A percentile compares a stretch with the other conserved stretches of the same genome.
Conservation (phyloP, 2,329 filamentous ascomycete genomes). For the Podosphaera leucotricha region DNA sequence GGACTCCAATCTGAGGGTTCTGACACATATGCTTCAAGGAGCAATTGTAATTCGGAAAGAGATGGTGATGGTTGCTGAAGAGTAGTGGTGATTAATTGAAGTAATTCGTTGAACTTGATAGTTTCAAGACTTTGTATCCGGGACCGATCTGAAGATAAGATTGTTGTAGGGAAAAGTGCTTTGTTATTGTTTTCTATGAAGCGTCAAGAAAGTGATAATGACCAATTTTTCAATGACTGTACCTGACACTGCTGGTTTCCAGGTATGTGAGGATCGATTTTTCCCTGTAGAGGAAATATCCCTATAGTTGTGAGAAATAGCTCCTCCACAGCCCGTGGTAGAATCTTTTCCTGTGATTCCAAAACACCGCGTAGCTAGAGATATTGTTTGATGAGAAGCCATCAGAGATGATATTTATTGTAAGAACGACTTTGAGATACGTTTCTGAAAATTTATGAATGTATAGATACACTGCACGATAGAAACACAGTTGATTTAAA, state of each 20-base stretch:
- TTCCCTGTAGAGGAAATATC: neutral
- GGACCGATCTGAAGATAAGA: neutral
- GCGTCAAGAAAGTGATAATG: neutral
- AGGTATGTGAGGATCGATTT: neutral
- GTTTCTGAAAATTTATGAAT: too few species aligned
- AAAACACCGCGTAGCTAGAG: too few species aligned
- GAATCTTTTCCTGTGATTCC: too few species aligned
- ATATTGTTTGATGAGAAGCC: too few species aligned
- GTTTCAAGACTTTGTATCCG: neutral
- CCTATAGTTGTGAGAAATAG: neutral
- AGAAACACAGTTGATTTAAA: too few species aligned
- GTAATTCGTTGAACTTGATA: neutral
- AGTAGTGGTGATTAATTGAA: neutral
- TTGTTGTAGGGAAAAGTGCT: neutral
- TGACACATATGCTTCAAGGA: conserved; percentile 57
- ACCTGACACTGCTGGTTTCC: neutral
- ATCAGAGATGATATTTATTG: too few species aligned
- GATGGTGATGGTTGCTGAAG: neutral
- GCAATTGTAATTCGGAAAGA: conserved; percentile 29
- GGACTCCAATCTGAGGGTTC: conserved; percentile 44
- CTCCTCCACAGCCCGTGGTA: too few species aligned
- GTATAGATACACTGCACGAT: too few species aligned
- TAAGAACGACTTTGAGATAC: too few species aligned
- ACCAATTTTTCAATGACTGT: neutral
- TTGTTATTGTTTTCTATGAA: neutral